Evolutionary conservation across 768 basidiomycete genomes (phyloP).

Genomic region (Cubamyces sp.): DNA sequence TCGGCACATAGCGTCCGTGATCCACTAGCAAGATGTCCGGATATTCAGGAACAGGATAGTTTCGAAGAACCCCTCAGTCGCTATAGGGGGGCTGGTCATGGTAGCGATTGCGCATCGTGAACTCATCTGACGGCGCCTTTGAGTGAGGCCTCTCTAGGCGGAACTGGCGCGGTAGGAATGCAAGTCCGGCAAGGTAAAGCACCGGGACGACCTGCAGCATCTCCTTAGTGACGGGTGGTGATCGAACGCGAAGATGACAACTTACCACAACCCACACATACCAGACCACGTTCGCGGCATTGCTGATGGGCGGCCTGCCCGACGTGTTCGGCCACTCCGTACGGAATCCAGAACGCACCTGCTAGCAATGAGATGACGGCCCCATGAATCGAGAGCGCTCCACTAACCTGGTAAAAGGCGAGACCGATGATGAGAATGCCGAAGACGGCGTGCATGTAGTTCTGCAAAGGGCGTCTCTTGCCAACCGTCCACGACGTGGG

Average conservation of each 20-base stretch:
- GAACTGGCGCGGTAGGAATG: slow-evolving; percentile 37
- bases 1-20: neutral
- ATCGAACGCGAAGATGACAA: slow-evolving; percentile 43
- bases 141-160: slow-evolving; percentile 31
- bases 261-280: slow-evolving; percentile 52
- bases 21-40: neutral
- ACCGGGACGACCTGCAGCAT: slow-evolving; percentile 33
- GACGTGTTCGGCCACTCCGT: slow-evolving; percentile 37
- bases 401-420: slow-evolving; percentile 48
- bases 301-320: slow-evolving; percentile 30
- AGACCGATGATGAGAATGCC: slow-evolving; percentile 59
- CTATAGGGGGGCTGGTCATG: slow-evolving; percentile 6
- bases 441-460: slow-evolving; percentile 47
- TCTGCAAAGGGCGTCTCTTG: slow-evolving; percentile 48
- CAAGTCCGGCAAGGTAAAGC: slow-evolving; percentile 35
- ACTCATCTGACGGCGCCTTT: slow-evolving; percentile 20
- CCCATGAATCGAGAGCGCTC: slow-evolving; percentile 6
- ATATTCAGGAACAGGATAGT: neutral
- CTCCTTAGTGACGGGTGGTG: neutral
- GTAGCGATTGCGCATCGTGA: slow-evolving; percentile 2
- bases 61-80: neutral
- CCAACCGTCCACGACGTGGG: slow-evolving; percentile 39
- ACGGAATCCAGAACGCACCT: slow-evolving; percentile 49
- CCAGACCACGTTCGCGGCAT: slow-evolving; percentile 37
- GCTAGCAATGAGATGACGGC: slow-evolving; percentile 39